phyloP scores from a whole-genome alignment of 768 basidiomycete species.

The Sarcodon sp. region DNA sequence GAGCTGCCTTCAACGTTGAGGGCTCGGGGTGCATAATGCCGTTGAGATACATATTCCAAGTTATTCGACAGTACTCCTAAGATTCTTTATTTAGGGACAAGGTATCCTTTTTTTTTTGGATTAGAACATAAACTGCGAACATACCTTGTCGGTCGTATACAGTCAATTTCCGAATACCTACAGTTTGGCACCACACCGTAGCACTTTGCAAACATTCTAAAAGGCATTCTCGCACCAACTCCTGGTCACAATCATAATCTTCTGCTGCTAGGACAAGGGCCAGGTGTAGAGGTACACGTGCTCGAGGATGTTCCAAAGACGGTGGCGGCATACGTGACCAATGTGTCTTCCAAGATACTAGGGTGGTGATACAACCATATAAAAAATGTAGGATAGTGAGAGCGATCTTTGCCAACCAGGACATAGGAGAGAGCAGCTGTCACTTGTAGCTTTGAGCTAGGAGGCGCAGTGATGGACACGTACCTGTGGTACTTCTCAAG shows the following conservation, averaged over 20 bases:
- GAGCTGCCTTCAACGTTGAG: constrained; percentile 7
- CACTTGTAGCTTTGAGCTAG: too few species aligned
- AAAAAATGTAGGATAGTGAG: constrained; percentile 47
- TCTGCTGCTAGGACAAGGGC: constrained; percentile 49
- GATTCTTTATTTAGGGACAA: neutral
- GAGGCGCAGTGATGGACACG: too few species aligned
- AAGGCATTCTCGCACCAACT: constrained; percentile 27
- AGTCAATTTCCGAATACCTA: constrained; percentile 51
- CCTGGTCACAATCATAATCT: constrained; percentile 15
- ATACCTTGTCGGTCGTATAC: constrained; percentile 64
- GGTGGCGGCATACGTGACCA: constrained; percentile 23
- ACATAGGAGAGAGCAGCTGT: constrained; percentile 19
- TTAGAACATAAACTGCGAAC: constrained; percentile 8
- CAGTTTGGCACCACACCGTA: constrained; percentile 47
- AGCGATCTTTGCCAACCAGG: constrained; percentile 29
- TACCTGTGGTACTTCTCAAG: too few species aligned
- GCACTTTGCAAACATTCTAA: constrained; percentile 40
- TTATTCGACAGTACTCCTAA: neutral
- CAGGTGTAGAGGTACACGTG: constrained; percentile 51
- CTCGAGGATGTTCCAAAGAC: constrained; percentile 37
- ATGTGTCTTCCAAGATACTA: constrained; percentile 25
- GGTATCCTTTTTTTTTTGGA: too few species aligned
- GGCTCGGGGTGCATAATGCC: neutral
- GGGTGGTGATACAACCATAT: constrained; percentile 31
- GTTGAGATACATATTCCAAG: neutral